Evolutionary conservation across 2,329 filamentous ascomycete species (phyloP), one percentile per base, ranked within the genome.

Genomic region (Fusarium scirpi): DNA sequence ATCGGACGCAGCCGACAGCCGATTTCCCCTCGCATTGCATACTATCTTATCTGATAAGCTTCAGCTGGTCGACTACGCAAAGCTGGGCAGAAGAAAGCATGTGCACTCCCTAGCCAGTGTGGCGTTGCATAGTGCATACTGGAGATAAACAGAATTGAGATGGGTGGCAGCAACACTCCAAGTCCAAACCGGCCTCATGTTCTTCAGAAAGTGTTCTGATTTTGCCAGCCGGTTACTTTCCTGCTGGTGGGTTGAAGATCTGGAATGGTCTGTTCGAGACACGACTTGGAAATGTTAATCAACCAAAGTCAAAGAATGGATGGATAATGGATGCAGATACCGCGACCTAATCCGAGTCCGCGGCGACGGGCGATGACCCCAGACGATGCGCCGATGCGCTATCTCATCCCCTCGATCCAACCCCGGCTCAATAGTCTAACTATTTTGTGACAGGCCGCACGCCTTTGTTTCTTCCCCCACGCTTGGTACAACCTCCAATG

Each of bases 1-100:
- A 24, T 63, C 71, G 72, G 72, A 71, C 46, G 48, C 53, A 58
- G 72, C 72, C 72, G 72, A 70, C 58, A 57, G 46, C 72, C 72
- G 72, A 38, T 34, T 66, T 40, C 30, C 48, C 48, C 48, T 51
- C 30, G 29, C 16, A 41, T 40, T 11, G 8, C 24, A 52, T 25
- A 43, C 48, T 58, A 71, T 59, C 65, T 60, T 71, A 71, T 71
- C 68, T 69, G 68, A 69, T 69, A 70, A 47, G 47, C 24, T 30
- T 10, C 30, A 59, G 55, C 59, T 66, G 56, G 41, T 58, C 56
- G 58, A 54, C 64, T 62, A 65, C 53, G 62, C 30, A 45, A 44
- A 20, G 32, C 27, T 15, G 48, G 70, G 65, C 49, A 68, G 24
- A 53, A 41, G 49, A 27, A 52, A 40, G 40, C 22, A 53, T 27